These are phyloP conservation scores for Heterococcus sp. DNA, from an alignment of 108 stramenopile species.

Conservation along the genomic window DNA sequence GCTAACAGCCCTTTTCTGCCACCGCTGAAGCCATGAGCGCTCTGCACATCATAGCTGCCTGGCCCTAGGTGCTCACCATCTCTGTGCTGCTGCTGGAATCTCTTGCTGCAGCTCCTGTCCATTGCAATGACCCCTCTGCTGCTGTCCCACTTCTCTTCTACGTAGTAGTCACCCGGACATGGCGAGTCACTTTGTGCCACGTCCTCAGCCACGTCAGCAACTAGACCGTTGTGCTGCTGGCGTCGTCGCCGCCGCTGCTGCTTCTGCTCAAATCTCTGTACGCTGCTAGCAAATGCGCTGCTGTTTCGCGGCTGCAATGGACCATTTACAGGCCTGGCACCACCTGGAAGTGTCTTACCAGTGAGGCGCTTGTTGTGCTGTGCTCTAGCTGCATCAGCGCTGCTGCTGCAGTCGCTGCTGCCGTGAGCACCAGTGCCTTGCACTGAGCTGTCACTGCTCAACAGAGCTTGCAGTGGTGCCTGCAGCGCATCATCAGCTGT, in stretches of 20 bases:
- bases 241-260: too few relatives aligned
- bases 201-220: not conserved
- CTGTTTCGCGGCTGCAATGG: not conserved
- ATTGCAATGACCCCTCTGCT: not conserved
- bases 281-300: not conserved
- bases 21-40: not conserved
- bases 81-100: not conserved
- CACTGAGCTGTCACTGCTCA: not conserved
- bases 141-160: not conserved
- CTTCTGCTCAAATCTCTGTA: not conserved
- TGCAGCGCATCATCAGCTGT: not conserved
- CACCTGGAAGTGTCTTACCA: not conserved
- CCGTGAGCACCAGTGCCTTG: not conserved
- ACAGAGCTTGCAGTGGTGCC: slow-evolving; percentile 11
- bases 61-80: slow-evolving; percentile 9
- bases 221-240: too few relatives aligned
- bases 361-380: not conserved
- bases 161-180: not conserved
- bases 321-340: not conserved
- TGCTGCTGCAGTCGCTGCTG: not conserved
- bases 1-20: slow-evolving; percentile 13
- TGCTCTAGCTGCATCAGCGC: not conserved
- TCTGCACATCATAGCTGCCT: slow-evolving; percentile 22
- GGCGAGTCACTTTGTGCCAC: not conserved
- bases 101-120: not conserved